These are phyloP conservation scores for Saccharomyces pastorianus DNA, from an alignment of 1,139 yeast genomes.

Conservation along the genomic window DNA sequence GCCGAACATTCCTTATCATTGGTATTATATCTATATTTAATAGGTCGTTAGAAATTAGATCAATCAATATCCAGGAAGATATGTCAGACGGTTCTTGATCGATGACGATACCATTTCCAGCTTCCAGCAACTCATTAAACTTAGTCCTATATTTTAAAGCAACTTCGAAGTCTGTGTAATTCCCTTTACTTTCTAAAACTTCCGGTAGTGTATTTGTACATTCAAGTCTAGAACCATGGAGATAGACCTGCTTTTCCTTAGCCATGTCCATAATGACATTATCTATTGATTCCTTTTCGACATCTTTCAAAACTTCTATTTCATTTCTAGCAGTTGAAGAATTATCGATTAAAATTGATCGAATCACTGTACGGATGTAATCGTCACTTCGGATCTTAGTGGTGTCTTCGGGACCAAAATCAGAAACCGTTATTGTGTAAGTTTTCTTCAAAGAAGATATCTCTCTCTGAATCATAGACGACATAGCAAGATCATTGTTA, in stretches of 20 bases:
- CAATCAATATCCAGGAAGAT: conserved; percentile 23
- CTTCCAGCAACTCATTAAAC: conserved; percentile 16
- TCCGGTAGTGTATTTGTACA: conserved; percentile 23
- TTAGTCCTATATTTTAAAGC: conserved; percentile 14
- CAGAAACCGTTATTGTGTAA: conserved; percentile 8
- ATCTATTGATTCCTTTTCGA: conserved; percentile 25
- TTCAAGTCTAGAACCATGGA: conserved; percentile 26
- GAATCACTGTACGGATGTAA: conserved; percentile 21
- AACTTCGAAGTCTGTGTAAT: conserved; percentile 13
- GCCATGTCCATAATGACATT: conserved; percentile 30
- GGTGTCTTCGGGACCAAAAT: background rate
- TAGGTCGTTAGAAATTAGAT: conserved; percentile 16
- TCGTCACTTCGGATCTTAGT: conserved; percentile 14
- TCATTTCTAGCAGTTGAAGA: conserved; percentile 19
- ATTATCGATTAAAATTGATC: conserved; percentile 25
- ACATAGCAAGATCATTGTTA: conserved; percentile 24
- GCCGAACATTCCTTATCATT: conserved; percentile 15
- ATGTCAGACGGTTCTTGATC: conserved; percentile 25
- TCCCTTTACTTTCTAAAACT: conserved; percentile 19
- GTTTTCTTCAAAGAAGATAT: conserved; percentile 23
- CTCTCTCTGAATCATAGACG: conserved; percentile 32
- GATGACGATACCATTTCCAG: conserved; percentile 22
- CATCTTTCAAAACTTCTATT: conserved; percentile 17
- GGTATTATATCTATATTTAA: conserved; percentile 19
- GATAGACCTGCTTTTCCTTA: conserved; percentile 25